Conservation (phyloP, 2,329 filamentous ascomycete species). For the Neonectria punicea region DNA sequence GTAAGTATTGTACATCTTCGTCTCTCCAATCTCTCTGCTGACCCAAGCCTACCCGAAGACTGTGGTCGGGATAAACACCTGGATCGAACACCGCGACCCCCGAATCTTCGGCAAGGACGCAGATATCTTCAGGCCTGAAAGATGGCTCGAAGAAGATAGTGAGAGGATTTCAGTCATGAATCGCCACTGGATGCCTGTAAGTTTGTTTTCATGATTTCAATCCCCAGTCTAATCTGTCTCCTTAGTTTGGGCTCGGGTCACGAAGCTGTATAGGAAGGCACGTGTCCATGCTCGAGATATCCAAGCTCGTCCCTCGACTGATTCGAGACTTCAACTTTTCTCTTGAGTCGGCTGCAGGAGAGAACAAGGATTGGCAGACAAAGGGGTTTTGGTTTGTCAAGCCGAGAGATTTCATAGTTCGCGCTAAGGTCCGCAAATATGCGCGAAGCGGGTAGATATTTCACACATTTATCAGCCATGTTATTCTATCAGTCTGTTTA, state of each 20-base stretch:
- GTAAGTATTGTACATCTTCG: conserved; percentile 16
- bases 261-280: conserved; percentile 38
- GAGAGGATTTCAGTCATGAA: conserved; percentile 31
- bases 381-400: conserved; percentile 24
- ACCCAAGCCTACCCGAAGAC: conserved; percentile 11
- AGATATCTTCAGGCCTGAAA: conserved; percentile 26
- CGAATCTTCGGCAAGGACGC: conserved; percentile 34
- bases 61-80: conserved; percentile 36
- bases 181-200: conserved; percentile 36
- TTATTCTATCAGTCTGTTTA: no score
- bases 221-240: background rate
- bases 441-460: background rate
- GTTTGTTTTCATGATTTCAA: background rate
- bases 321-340: conserved; percentile 38
- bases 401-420: conserved; percentile 12
- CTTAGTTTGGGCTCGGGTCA: conserved; percentile 38
- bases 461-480: background rate
- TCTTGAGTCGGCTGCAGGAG: background rate
- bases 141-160: conserved; percentile 27
- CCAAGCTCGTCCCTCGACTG: conserved; percentile 34
- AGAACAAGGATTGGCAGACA: background rate
- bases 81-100: conserved; percentile 36
- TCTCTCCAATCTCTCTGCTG: background rate
- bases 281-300: conserved; percentile 41
- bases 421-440: background rate